Evolutionary conservation across 768 basidiomycete species (phyloP).

Genomic region (Phanerochaete sordida): DNA sequence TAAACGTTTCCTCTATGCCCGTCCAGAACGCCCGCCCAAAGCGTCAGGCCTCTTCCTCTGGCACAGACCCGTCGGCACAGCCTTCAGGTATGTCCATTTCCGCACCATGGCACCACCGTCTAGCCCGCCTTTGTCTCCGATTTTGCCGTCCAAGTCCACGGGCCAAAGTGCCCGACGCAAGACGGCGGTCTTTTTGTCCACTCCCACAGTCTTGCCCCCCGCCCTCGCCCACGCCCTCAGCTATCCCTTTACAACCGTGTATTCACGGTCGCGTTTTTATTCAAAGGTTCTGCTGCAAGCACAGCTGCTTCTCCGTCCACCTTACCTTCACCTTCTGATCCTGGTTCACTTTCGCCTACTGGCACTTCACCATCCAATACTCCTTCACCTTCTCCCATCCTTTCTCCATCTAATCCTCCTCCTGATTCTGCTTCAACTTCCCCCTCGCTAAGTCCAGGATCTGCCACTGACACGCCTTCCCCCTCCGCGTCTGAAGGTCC

Average conservation of each 20-base stretch:
- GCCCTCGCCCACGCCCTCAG: background rate
- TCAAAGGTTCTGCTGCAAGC: background rate
- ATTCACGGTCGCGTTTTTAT: background rate
- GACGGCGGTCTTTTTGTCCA: background rate
- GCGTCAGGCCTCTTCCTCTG: background rate
- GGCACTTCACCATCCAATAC: background rate
- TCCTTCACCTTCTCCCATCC: slow-evolving; percentile 15
- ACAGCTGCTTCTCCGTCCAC: background rate
- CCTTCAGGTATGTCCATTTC: background rate
- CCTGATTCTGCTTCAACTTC: background rate
- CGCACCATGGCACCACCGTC: background rate
- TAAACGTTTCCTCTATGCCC: background rate
- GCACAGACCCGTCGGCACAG: background rate
- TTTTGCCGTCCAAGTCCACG: background rate
- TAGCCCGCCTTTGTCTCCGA: background rate
- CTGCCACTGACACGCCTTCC: background rate
- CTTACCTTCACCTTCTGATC: background rate
- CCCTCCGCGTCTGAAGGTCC: slow-evolving; percentile 18
- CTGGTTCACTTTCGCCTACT: background rate
- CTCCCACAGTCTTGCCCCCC: background rate
- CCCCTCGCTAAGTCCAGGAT: background rate
- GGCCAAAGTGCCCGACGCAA: background rate
- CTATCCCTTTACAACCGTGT: background rate
- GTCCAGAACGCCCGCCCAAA: background rate
- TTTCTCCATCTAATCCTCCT: slow-evolving; percentile 12